These are phyloP conservation scores for Pleurotus cornucopiae DNA, from an alignment of 768 basidiomycete genomes.

Conservation along the genomic window DNA sequence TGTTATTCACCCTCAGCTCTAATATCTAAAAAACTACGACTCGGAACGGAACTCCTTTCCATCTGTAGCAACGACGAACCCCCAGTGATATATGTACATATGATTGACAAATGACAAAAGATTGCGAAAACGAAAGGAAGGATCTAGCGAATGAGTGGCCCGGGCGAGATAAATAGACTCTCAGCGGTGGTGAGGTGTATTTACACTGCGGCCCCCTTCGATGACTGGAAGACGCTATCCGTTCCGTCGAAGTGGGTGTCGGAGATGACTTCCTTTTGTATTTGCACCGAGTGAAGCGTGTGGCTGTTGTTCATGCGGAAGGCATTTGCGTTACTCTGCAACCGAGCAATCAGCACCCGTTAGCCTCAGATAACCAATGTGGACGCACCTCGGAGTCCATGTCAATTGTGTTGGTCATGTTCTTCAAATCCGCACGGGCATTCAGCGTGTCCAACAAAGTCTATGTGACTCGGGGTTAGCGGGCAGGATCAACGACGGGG, in stretches of 20 bases:
- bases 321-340: conserved; percentile 16
- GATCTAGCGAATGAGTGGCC: neutral
- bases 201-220: neutral
- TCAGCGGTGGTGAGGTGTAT: neutral
- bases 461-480: conserved; percentile 15
- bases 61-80: neutral
- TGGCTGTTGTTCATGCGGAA: conserved; percentile 23
- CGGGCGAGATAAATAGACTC: neutral
- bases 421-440: conserved; percentile 30
- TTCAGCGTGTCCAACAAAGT: conserved; percentile 42
- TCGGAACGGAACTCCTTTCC: too few species aligned
- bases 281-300: conserved; percentile 22
- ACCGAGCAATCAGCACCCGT: neutral
- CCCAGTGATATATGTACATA: neutral
- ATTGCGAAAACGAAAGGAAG: neutral
- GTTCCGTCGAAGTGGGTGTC: conserved; percentile 19
- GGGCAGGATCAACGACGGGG: neutral
- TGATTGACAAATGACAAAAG: neutral
- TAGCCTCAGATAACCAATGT: neutral
- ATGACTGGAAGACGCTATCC: conserved; percentile 4
- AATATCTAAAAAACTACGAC: too few species aligned
- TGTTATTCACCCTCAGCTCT: too few species aligned
- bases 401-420: conserved; percentile 19
- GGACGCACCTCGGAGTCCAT: conserved; percentile 23
- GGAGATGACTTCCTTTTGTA: conserved; percentile 24